Conservation (phyloP, 441 rosid genomes). For the Cnidoscolus chayamansa region DNA sequence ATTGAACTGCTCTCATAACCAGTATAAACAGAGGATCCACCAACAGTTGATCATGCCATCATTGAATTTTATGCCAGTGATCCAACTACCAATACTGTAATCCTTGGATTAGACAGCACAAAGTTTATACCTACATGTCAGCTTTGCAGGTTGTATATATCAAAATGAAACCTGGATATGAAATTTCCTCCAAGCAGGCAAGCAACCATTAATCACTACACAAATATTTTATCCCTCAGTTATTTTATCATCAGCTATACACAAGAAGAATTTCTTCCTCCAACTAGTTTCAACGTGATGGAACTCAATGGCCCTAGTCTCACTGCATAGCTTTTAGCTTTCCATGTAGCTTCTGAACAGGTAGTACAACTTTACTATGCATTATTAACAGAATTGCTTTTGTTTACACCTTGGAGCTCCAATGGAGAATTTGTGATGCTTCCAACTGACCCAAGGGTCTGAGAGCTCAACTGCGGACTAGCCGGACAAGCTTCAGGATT, state of each 20-base stretch:
- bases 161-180: no score
- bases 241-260: neutral
- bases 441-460: constrained; percentile 89
- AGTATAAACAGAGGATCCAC: no score
- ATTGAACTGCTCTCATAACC: no score
- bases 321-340: neutral
- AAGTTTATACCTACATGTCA: no score
- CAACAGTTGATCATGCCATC: no score
- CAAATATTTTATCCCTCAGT: no score
- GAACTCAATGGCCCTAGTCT: neutral
- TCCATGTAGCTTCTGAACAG: neutral
- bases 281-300: neutral
- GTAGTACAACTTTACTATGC: constrained; percentile 25
- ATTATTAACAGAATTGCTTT: constrained; percentile 68
- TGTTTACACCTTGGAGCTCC: constrained; percentile 90
- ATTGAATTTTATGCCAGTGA: no score
- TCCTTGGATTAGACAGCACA: no score
- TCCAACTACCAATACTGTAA: no score
- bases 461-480: constrained; percentile 95
- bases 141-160: no score
- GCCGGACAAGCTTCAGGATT: constrained; percentile 85
- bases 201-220: no score
- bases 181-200: no score
- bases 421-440: constrained; percentile 88
- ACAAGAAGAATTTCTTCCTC: neutral